A percentile compares a stretch with the other conserved stretches of the same genome.
phyloP scores from a whole-genome alignment of 768 basidiomycete genomes.

The Hydnomerulius pinastri region DNA sequence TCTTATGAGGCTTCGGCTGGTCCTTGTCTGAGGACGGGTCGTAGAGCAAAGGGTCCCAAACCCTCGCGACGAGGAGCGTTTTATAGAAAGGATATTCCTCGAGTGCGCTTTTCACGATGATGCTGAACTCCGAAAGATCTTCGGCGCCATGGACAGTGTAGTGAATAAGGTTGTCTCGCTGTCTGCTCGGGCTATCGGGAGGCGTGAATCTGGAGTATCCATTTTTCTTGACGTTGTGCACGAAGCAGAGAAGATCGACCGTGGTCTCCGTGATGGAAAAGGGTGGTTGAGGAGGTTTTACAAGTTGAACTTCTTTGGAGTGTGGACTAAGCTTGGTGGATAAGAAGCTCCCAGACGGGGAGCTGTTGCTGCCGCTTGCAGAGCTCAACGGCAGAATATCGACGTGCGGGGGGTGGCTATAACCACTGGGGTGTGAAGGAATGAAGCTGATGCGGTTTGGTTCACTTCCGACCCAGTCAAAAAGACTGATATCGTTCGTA shows the following conservation, averaged over 20 bases:
- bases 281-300: background rate
- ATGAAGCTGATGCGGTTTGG: conserved; percentile 3
- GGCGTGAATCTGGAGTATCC: background rate
- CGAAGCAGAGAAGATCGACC: conserved; percentile 1
- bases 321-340: no score
- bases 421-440: conserved; percentile 6
- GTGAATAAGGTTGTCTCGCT: background rate
- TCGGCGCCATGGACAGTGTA: conserved; percentile 2
- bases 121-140: background rate
- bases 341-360: background rate
- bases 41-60: background rate
- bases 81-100: background rate
- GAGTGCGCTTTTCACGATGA: background rate
- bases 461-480: conserved; percentile 12
- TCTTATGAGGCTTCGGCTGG: background rate
- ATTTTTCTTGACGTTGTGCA: conserved; percentile 1
- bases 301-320: no score
- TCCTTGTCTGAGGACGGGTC: background rate
- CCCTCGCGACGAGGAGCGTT: background rate
- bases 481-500: conserved; percentile 9
- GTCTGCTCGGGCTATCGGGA: background rate
- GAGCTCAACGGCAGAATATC: background rate
- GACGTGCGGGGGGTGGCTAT: background rate
- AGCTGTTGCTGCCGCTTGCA: background rate
- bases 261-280: background rate